Evolutionary conservation across 768 basidiomycete genomes (phyloP).

Genomic region (Lenzites betulinus): DNA sequence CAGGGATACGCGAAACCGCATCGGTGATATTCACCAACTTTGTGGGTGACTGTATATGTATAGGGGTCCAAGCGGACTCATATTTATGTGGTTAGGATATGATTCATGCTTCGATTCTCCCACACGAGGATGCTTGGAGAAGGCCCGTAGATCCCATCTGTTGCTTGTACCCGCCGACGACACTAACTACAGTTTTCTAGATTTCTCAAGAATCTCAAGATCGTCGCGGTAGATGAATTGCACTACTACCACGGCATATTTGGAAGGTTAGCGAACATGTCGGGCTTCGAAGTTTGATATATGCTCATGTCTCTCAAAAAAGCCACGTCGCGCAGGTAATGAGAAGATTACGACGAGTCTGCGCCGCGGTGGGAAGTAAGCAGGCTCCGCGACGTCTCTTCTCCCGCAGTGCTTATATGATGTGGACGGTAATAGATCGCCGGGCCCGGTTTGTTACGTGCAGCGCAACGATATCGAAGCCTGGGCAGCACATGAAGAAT

Average conservation of each 20-base stretch:
- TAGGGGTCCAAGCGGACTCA: background rate
- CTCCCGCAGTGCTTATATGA: background rate
- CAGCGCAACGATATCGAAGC: slow-evolving; percentile 84
- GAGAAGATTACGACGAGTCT: slow-evolving; percentile 73
- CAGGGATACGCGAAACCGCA: slow-evolving; percentile 66
- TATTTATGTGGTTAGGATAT: slow-evolving; percentile 57
- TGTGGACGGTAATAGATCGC: slow-evolving; percentile 44
- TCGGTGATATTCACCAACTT: slow-evolving; percentile 91
- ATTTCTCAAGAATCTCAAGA: slow-evolving; percentile 74
- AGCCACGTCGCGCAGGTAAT: slow-evolving; percentile 84
- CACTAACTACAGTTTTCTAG: slow-evolving; percentile 36
- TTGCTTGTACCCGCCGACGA: slow-evolving; percentile 11
- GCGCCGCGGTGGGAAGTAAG: slow-evolving; percentile 77
- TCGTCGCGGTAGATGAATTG: slow-evolving; percentile 83
- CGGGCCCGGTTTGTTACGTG: slow-evolving; percentile 74
- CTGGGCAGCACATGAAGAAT: slow-evolving; percentile 70
- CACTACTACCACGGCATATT: slow-evolving; percentile 84
- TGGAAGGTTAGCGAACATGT: slow-evolving; percentile 59
- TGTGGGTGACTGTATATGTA: slow-evolving; percentile 40
- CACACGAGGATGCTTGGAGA: slow-evolving; percentile 84
- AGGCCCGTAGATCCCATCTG: slow-evolving; percentile 39
- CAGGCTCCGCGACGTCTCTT: slow-evolving; percentile 9
- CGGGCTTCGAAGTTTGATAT: background rate
- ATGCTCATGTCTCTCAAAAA: background rate
- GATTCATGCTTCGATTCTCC: slow-evolving; percentile 82